A percentile compares a stretch with the other conserved stretches of the same genome.
Evolutionary conservation across 192 early-diverging fungal species (phyloP).

Genomic region (Helicostylum pulchrum): DNA sequence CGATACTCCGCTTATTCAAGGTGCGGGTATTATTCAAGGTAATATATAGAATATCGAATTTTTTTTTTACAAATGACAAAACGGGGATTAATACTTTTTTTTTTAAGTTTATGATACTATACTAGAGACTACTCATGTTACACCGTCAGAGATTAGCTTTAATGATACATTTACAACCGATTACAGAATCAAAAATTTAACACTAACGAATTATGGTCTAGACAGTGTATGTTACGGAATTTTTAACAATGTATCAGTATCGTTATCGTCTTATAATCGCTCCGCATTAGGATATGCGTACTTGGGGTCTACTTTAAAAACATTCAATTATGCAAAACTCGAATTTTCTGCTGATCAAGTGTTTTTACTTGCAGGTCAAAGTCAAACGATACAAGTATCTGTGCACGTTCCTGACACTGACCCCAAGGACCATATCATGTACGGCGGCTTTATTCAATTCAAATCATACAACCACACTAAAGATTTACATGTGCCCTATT

Average conservation of each 20-base stretch:
- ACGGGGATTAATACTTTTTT: neutral
- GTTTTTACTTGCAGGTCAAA: slow-evolving; percentile 11
- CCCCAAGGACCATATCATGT: slow-evolving; percentile 26
- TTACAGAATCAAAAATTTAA: slow-evolving; percentile 33
- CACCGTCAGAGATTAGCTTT: slow-evolving; percentile 49
- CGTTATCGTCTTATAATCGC: slow-evolving; percentile 36
- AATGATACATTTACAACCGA: slow-evolving; percentile 42
- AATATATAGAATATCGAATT: neutral
- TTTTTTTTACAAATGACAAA: neutral
- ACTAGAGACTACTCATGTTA: slow-evolving; percentile 28
- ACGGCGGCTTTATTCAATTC: slow-evolving; percentile 47
- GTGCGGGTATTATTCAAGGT: slow-evolving; percentile 53
- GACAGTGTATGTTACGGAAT: slow-evolving; percentile 33
- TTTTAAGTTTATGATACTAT: slow-evolving; percentile 37
- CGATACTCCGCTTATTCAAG: slow-evolving; percentile 40
- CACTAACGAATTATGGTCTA: slow-evolving; percentile 40
- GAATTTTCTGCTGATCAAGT: slow-evolving; percentile 20
- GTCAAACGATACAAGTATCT: slow-evolving; percentile 11
- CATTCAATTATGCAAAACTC: neutral
- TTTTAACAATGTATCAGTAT: slow-evolving; percentile 34
- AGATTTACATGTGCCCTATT: slow-evolving; percentile 44
- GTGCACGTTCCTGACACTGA: slow-evolving; percentile 19
- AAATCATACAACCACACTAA: slow-evolving; percentile 13
- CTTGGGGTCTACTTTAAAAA: slow-evolving; percentile 1
- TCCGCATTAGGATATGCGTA: neutral